Conservation (phyloP, 768 basidiomycete species). For the Tephrocybe sp. region DNA sequence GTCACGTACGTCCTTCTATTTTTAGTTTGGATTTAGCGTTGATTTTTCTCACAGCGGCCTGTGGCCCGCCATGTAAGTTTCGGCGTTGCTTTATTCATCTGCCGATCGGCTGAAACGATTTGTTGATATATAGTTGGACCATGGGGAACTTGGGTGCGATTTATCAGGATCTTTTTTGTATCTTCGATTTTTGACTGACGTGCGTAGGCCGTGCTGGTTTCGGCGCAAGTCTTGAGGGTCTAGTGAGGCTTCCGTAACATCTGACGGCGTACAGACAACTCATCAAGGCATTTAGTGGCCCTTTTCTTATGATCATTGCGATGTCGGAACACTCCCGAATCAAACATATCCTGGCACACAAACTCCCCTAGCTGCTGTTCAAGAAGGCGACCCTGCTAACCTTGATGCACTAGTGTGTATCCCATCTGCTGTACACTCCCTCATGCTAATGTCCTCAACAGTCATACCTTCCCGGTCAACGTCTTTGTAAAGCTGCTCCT, state of each 20-base stretch:
- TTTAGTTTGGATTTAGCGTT: neutral
- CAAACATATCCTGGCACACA: constrained; percentile 62
- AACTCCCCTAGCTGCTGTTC: constrained; percentile 45
- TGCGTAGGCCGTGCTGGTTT: constrained; percentile 61
- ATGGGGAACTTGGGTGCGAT: constrained; percentile 50
- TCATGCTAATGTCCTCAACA: constrained; percentile 7
- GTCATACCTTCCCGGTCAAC: constrained; percentile 72
- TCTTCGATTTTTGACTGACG: neutral
- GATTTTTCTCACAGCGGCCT: constrained; percentile 26
- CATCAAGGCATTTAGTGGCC: constrained; percentile 55
- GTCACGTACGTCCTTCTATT: constrained; percentile 25
- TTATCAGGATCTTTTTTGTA: neutral
- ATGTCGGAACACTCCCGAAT: constrained; percentile 77
- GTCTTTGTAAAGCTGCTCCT: constrained; percentile 27
- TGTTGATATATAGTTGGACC: constrained; percentile 33
- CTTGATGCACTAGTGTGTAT: constrained; percentile 34
- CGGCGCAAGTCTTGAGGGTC: constrained; percentile 64
- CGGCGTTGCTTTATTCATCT: neutral
- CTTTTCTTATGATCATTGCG: constrained; percentile 70
- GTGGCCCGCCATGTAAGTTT: constrained; percentile 40
- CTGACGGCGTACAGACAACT: no score
- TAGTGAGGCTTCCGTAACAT: constrained; percentile 39
- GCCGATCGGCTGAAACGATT: constrained; percentile 1
- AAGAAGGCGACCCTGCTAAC: constrained; percentile 40
- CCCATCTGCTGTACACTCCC: neutral